Base-by-base conservation (phyloP, 768 basidiomycete species). In the Suillus sp. region DNA sequence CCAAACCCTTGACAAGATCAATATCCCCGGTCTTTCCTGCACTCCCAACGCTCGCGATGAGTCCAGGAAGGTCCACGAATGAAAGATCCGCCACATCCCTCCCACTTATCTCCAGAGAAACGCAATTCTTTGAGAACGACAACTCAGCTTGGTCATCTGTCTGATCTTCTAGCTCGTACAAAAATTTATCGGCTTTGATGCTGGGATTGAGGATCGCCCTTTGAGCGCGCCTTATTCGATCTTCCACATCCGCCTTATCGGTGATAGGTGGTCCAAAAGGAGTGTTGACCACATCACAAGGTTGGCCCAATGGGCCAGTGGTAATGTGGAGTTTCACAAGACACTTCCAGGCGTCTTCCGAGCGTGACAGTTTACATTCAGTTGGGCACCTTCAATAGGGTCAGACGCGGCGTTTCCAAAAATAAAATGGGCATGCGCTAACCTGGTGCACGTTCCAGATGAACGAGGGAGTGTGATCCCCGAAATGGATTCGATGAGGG, bases 361-460 rank as follows among this genome's bases (percentile, higher is more conserved):
- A 81, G 16, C 75, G 74, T 0, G 82, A 78, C 0, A 88, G 77
- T 16, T 83, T 80, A 65, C 84, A 86, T 63, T 88, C 86, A 0
- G 83, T 86, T 0, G 86, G 84, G 61, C 85, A 87, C 9, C 85
- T 86, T 62, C 3, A 55, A 13, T 25, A 30, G 37, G 32, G 22
- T 30, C 9, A 11, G 25, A 18, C n/a, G n/a, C 64, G 3, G 63
- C 40, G 3, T 56, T 25, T 18, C 10, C 3, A 0, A 18, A 22
- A 47, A 40, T 4, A 34, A 27, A 34, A 2, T 6, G 9, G 32
- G 2, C 27, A 43, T 20, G 43, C 2, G 66, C 65, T 43, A 64
- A 86, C 91, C 91, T 80, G 1, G 91, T 93, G 64, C 91, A 92
- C 0, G 90, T 91, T 0, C 91, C 91, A n/a, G 84, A 78, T 0